Evolutionary conservation across 2,329 filamentous ascomycete species (phyloP).

Genomic region (Fusarium sterilihyphosum): DNA sequence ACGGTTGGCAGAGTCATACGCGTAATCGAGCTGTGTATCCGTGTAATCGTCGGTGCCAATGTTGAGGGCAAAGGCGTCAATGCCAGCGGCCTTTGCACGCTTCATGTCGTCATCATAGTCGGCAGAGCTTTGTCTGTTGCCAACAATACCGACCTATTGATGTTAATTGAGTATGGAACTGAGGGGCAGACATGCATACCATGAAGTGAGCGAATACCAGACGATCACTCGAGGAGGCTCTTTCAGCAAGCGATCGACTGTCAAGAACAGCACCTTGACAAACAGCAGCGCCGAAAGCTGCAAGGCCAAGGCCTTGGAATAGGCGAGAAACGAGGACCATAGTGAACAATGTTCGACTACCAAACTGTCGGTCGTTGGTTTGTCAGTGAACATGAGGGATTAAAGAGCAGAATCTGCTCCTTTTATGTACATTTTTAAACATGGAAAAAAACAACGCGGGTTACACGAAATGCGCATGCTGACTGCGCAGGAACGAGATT

Average conservation of each 20-base stretch:
- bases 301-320: conserved; percentile 13
- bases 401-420: not conserved
- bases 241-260: not conserved
- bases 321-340: conserved; percentile 20
- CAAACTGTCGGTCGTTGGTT: not conserved
- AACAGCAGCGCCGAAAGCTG: not conserved
- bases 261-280: conserved; percentile 15
- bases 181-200: not conserved
- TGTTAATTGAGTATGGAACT: not conserved
- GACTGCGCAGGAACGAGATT: not conserved
- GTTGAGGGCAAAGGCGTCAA: conserved; percentile 62
- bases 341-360: not conserved
- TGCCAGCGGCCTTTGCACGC: conserved; percentile 54
- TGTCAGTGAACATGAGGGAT: not conserved
- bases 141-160: conserved; percentile 55
- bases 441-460: too few species aligned
- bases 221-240: conserved; percentile 25
- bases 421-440: not conserved
- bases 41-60: conserved; percentile 57
- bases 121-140: conserved; percentile 52
- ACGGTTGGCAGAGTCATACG: conserved; percentile 59
- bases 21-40: conserved; percentile 57
- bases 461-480: not conserved
- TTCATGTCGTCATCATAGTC: conserved; percentile 61
- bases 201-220: conserved; percentile 34